Percentiles rank a stretch among this genome's conserved stretches.
Conservation (phyloP, 2,329 filamentous ascomycete genomes). For the Dactylellina sp. region DNA sequence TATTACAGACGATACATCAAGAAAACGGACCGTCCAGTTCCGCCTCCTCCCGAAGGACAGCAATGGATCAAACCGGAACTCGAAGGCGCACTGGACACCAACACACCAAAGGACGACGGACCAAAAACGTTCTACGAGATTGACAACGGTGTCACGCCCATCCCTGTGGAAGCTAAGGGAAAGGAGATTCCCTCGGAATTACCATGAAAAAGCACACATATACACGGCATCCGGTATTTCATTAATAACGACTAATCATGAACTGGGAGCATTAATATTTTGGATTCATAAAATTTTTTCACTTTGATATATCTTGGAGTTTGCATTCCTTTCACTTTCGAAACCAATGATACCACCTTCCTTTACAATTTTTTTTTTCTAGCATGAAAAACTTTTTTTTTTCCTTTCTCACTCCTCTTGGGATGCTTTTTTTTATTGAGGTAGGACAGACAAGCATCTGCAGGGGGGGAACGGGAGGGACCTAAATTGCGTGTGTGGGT, state of each 20-base stretch:
- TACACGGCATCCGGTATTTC: background rate
- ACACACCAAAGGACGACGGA: slow-evolving; percentile 17
- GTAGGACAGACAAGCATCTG: too few relatives aligned
- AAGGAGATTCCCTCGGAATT: slow-evolving; percentile 48
- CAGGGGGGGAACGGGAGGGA: too few relatives aligned
- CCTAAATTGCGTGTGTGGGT: too few relatives aligned
- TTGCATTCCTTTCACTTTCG: slow-evolving; percentile 11
- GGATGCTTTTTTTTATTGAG: too few relatives aligned
- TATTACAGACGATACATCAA: slow-evolving; percentile 36
- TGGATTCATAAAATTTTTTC: background rate
- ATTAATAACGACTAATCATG: slow-evolving; percentile 30
- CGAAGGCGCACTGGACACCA: slow-evolving; percentile 19
- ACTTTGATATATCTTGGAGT: slow-evolving; percentile 15
- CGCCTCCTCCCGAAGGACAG: slow-evolving; percentile 36
- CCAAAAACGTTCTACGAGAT: slow-evolving; percentile 33
- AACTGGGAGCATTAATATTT: slow-evolving; percentile 7
- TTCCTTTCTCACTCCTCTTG: too few relatives aligned
- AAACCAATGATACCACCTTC: slow-evolving; percentile 48
- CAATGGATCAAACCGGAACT: slow-evolving; percentile 55
- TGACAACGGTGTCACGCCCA: slow-evolving; percentile 5
- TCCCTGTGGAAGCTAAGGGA: slow-evolving; percentile 31
- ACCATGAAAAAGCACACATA: slow-evolving; percentile 11
- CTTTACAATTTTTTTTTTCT: slow-evolving; percentile 17
- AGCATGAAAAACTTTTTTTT: slow-evolving; percentile 2
- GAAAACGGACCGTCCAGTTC: slow-evolving; percentile 28